These are phyloP conservation scores for Skeletonema costatum DNA, from an alignment of 108 stramenopile species.

Conservation along the genomic window DNA sequence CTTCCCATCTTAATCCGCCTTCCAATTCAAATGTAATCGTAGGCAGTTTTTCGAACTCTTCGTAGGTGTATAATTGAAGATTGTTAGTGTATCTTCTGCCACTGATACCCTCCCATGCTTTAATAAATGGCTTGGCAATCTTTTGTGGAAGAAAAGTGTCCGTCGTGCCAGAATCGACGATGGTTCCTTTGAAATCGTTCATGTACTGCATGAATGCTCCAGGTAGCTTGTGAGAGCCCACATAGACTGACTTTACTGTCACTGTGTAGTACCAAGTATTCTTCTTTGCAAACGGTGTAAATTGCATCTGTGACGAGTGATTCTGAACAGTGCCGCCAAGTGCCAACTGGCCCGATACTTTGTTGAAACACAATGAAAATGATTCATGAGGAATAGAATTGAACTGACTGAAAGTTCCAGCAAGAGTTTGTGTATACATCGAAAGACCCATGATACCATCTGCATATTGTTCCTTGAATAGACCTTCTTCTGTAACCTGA, in stretches of 20 bases:
- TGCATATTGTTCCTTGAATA: slow-evolving; percentile 92
- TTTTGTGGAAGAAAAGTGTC: slow-evolving; percentile 89
- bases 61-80: slow-evolving; percentile 52
- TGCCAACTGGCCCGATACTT: slow-evolving; percentile 56
- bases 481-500: slow-evolving; percentile 83
- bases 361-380: slow-evolving; percentile 72
- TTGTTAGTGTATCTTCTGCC: slow-evolving; percentile 45
- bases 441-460: slow-evolving; percentile 96
- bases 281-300: slow-evolving; percentile 42
- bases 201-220: slow-evolving; percentile 37
- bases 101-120: slow-evolving; percentile 62
- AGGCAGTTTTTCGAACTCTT: slow-evolving; percentile 61
- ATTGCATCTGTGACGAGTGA: slow-evolving; percentile 61
- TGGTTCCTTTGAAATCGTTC: slow-evolving; percentile 88
- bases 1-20: slow-evolving; percentile 42
- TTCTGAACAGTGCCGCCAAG: slow-evolving; percentile 56
- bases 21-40: slow-evolving; percentile 56
- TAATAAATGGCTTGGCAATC: slow-evolving; percentile 55
- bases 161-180: slow-evolving; percentile 96
- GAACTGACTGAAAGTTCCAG: slow-evolving; percentile 36
- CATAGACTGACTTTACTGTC: slow-evolving; percentile 39
- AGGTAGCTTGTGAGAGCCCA: slow-evolving; percentile 24
- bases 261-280: slow-evolving; percentile 62
- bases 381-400: slow-evolving; percentile 57
- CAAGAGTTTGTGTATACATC: slow-evolving; percentile 58